A percentile compares a stretch with the other conserved stretches of the same genome.
Evolutionary conservation across 805 yeast species (phyloP).

Genomic region (Zygosaccharomyces bailii): DNA sequence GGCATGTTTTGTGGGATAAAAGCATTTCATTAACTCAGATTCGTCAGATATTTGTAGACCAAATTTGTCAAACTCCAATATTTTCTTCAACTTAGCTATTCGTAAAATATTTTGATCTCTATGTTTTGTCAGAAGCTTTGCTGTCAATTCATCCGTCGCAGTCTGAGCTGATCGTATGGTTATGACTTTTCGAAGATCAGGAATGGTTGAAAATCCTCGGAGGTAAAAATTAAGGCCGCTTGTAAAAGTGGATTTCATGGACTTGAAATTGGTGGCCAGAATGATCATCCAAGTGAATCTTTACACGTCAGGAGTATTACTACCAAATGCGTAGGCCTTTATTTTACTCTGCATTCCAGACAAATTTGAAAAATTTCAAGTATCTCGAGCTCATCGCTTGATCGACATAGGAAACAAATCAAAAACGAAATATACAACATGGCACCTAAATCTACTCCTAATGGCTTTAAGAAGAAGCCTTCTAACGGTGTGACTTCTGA

Average conservation of each 20-base stretch:
- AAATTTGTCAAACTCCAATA: slow-evolving; percentile 13
- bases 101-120: slow-evolving; percentile 8
- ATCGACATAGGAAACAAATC: background rate
- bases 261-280: background rate
- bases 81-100: slow-evolving; percentile 5
- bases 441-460: slow-evolving; percentile 31
- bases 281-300: no score
- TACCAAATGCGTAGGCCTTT: no score
- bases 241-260: background rate
- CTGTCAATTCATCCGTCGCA: background rate
- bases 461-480: slow-evolving; percentile 32
- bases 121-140: slow-evolving; percentile 9
- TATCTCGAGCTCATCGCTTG: slow-evolving; percentile 14
- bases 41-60: slow-evolving; percentile 11
- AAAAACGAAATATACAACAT: slow-evolving; percentile 9
- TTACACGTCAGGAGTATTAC: no score
- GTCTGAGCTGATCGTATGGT: background rate
- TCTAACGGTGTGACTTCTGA: slow-evolving; percentile 19
- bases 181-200: background rate
- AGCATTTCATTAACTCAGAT: slow-evolving; percentile 19
- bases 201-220: background rate
- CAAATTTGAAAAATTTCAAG: slow-evolving; percentile 7
- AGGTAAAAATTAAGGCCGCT: background rate
- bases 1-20: slow-evolving; percentile 18
- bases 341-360: background rate